Conservation (phyloP, 371 early-diverging fungal species). For the Gilbertella persicaria region DNA sequence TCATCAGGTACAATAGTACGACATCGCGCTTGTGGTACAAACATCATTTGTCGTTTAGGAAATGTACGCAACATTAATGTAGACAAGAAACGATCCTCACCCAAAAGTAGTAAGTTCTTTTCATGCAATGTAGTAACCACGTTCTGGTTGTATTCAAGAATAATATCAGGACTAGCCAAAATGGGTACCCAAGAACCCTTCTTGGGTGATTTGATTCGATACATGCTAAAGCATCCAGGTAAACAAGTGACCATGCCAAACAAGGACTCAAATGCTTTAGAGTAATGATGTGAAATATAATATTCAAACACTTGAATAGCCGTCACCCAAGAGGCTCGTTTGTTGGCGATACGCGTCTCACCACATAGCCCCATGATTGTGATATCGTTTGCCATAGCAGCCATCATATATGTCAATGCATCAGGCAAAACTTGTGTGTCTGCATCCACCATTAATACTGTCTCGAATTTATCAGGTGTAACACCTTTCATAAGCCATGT, state of each 20-base stretch:
- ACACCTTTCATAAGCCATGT: conserved; percentile 77
- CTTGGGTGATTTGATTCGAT: conserved; percentile 79
- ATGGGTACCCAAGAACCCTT: conserved; percentile 84
- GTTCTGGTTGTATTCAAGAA: conserved; percentile 88
- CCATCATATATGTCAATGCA: conserved; percentile 78
- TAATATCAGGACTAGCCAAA: conserved; percentile 87
- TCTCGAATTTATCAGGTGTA: conserved; percentile 88
- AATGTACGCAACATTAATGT: conserved; percentile 94
- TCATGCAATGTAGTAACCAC: conserved; percentile 93
- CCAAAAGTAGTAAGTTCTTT: conserved; percentile 92
- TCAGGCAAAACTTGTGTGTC: conserved; percentile 88
- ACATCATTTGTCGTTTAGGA: conserved; percentile 90
- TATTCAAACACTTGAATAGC: conserved; percentile 89
- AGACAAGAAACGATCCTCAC: conserved; percentile 96
- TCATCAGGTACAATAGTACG: conserved; percentile 83
- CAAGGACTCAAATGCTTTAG: conserved; percentile 93
- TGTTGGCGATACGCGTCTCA: conserved; percentile 86
- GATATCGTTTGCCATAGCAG: conserved; percentile 82
- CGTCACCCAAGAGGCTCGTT: conserved; percentile 69
- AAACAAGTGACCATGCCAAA: conserved; percentile 98
- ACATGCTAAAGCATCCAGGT: conserved; percentile 96
- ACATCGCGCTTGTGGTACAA: conserved; percentile 90
- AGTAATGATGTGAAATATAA: conserved; percentile 93
- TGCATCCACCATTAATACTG: conserved; percentile 97
- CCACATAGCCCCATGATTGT: conserved; percentile 87